Conservation (phyloP, 2,329 filamentous ascomycete species). For the Pestalotiopsis fici region DNA sequence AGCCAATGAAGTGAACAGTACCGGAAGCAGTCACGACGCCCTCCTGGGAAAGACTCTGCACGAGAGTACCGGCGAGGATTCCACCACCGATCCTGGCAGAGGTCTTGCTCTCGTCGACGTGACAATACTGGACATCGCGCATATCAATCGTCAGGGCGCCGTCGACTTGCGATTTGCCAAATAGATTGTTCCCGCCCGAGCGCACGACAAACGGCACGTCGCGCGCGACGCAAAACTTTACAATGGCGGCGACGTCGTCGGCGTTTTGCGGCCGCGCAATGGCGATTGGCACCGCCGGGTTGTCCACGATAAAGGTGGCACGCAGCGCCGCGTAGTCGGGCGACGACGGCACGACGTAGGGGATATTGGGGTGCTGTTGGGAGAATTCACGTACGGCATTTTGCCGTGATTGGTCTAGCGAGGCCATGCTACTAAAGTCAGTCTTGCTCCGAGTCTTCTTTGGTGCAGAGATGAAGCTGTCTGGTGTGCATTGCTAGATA, state of each 20-base stretch:
- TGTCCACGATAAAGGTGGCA: neutral
- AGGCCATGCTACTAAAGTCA: neutral
- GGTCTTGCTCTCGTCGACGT: neutral
- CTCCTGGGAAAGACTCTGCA: neutral
- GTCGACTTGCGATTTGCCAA: neutral
- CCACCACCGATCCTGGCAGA: neutral
- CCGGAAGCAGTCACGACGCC: conserved; percentile 8
- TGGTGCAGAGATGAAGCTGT: neutral
- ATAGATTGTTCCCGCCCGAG: neutral
- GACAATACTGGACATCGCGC: neutral
- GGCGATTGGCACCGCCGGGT: neutral
- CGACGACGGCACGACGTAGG: neutral
- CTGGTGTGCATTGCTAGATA: neutral
- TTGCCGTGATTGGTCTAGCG: neutral
- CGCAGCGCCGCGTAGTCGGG: neutral
- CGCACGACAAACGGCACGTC: neutral
- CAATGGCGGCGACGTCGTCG: neutral
- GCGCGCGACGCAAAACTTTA: neutral
- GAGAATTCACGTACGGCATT: neutral
- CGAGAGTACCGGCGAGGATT: neutral
- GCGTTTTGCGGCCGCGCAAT: neutral
- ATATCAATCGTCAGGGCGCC: neutral
- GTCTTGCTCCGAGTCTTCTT: neutral
- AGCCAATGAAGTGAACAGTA: conserved; percentile 28
- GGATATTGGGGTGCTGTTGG: neutral